Evolutionary conservation across 2,329 filamentous ascomycete species (phyloP), one percentile per base, ranked within the genome.

Genomic region (Exophiala aquamarina): DNA sequence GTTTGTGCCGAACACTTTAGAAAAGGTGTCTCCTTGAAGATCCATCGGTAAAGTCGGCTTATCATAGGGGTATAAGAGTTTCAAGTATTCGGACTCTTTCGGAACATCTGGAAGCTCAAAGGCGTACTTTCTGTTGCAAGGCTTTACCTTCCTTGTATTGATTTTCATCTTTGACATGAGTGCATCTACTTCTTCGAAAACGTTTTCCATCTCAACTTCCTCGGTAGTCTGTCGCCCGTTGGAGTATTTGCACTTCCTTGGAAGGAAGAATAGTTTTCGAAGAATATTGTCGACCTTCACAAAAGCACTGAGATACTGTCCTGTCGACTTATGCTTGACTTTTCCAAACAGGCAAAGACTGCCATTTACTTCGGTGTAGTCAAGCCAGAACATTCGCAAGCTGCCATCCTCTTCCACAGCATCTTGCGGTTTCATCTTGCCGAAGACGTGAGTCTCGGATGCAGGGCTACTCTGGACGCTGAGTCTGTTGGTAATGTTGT

Each of bases 331-430:
- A 71, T 96, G 90, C 60, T 90, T 83, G 18, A 96, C 92, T 65
- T 98, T 98, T 55, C 93, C 93, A 63, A 98, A 97, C 9, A 98
- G 78, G 66, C 90, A 97, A 8, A 98, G 74, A 58, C 84, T 93
- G 49, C 92, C 92, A 61, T 91, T 90, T 64, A 95, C 75, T 64
- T 98, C 93, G 1, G 86, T 89, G 63, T 95, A 98, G 68, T 98
- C 93, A 6, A 88, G 86, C 93, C 93, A 98, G 72, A 96, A 98
- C 73, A 98, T 89, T 58, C 86, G 85, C 21, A 98, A 75, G 59
- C 87, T 94, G 28, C 92, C 93, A 62, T 98, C 91, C 54, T 88
- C 83, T 66, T 97, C 92, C n/a, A 95, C 71, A n/a, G 88, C 90
- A 67, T 95, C 86, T 54, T 86, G 81, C 48, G 88, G 78, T 55